Evolutionary conservation across 2,329 filamentous ascomycete species (phyloP).

Genomic region (Fusarium concolor): DNA sequence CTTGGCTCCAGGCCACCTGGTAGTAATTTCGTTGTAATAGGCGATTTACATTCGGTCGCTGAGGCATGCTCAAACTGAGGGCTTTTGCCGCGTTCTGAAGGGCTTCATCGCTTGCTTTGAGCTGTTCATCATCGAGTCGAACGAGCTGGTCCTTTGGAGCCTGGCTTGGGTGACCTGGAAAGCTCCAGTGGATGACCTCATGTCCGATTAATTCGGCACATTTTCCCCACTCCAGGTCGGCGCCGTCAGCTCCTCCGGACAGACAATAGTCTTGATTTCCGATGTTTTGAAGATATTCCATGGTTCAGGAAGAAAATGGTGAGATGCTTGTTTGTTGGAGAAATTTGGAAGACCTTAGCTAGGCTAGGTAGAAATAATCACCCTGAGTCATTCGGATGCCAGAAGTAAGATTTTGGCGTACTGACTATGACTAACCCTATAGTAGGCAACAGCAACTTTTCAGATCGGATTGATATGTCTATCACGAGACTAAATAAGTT

Average conservation of each 20-base stretch:
- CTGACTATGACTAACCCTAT: too few relatives aligned
- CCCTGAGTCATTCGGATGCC: too few relatives aligned
- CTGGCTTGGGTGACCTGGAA: background rate
- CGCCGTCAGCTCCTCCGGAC: constrained; percentile 7
- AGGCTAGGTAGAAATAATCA: too few relatives aligned
- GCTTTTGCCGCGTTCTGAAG: background rate
- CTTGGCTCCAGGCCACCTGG: background rate
- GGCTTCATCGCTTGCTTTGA: background rate
- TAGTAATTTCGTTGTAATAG: constrained; percentile 2
- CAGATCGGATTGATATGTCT: too few relatives aligned
- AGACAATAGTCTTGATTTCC: background rate
- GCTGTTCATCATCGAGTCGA: background rate
- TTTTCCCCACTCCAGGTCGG: constrained; percentile 1
- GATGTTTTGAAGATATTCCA: background rate
- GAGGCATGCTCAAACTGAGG: background rate
- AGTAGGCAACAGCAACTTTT: too few relatives aligned
- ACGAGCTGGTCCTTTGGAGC: background rate
- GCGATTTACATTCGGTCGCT: background rate
- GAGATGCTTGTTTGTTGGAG: too few relatives aligned
- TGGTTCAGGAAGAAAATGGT: background rate
- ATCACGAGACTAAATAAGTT: too few relatives aligned
- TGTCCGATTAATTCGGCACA: background rate
- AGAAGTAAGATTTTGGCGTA: too few relatives aligned
- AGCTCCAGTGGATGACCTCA: constrained; percentile 9
- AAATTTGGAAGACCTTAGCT: too few relatives aligned